Evolutionary conservation across 176 grass and related monocot genomes (phyloP).

Genomic region (Triticum dicoccoides): DNA sequence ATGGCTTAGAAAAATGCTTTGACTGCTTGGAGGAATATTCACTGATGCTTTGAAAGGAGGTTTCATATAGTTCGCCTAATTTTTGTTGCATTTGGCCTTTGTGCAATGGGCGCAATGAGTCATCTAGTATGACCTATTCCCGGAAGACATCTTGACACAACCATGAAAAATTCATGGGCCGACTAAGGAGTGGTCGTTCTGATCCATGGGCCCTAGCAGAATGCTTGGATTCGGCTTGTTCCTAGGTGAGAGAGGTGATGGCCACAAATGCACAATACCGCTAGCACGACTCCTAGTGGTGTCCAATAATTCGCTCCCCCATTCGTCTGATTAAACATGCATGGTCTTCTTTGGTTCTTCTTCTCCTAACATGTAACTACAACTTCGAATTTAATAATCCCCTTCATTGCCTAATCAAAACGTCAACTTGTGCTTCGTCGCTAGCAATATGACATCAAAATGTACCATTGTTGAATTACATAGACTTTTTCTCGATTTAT

Average conservation of each 20-base stretch:
- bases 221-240: constrained; percentile 36
- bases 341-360: background rate
- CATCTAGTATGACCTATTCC: too few relatives aligned
- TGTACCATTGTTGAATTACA: too few relatives aligned
- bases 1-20: too few relatives aligned
- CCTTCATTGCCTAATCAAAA: background rate
- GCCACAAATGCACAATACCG: background rate
- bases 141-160: too few relatives aligned
- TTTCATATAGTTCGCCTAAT: too few relatives aligned
- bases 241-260: constrained; percentile 1
- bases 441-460: too few relatives aligned
- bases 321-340: background rate
- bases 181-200: background rate
- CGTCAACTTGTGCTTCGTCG: too few relatives aligned
- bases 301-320: constrained; percentile 18
- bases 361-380: background rate
- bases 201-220: background rate
- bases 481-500: too few relatives aligned
- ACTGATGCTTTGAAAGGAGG: too few relatives aligned
- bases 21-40: too few relatives aligned
- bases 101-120: too few relatives aligned
- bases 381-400: background rate
- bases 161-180: background rate
- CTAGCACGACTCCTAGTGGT: constrained; percentile 29
- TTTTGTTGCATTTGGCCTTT: too few relatives aligned